These are phyloP conservation scores for Dactylellina leptospora DNA, from an alignment of 2,329 filamentous ascomycete species.

Conservation along the genomic window DNA sequence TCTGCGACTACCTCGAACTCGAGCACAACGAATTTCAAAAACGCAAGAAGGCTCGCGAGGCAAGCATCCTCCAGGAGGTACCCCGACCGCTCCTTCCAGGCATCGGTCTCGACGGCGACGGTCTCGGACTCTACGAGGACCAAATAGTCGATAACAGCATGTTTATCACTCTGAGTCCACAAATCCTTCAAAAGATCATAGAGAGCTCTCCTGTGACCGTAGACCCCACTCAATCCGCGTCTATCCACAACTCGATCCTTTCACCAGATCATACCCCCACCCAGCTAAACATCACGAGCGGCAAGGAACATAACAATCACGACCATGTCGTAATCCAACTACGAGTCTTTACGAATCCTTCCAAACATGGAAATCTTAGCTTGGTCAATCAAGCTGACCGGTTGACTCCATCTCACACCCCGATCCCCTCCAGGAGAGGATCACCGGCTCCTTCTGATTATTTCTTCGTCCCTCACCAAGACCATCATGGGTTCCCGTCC, in stretches of 20 bases:
- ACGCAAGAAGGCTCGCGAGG: constrained; percentile 37
- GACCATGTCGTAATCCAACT: constrained; percentile 46
- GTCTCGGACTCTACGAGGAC: constrained; percentile 10
- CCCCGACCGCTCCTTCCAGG: constrained; percentile 16
- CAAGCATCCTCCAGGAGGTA: constrained; percentile 27
- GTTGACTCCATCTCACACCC: constrained; percentile 39
- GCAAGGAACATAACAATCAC: constrained; percentile 17
- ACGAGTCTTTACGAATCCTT: constrained; percentile 26
- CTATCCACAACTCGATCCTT: constrained; percentile 3
- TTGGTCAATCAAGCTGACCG: constrained; percentile 27
- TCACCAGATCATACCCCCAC: constrained; percentile 1
- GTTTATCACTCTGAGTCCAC: constrained; percentile 36
- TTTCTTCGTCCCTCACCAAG: constrained; percentile 40
- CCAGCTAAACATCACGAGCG: constrained; percentile 12
- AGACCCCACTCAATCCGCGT: constrained; percentile 20
- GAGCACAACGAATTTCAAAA: constrained; percentile 48
- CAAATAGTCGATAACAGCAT: constrained; percentile 33
- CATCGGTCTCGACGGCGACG: constrained; percentile 20
- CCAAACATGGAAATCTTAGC: constrained; percentile 21
- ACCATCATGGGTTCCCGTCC: constrained; percentile 37
- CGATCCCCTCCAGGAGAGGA: constrained; percentile 37
- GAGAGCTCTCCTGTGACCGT: constrained; percentile 47
- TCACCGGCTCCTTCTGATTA: constrained; percentile 48
- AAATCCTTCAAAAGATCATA: constrained; percentile 45
- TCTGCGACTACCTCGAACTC: constrained; percentile 44